Conservation (phyloP, 805 yeast genomes). For the Suhomyces xylopsoci region DNA sequence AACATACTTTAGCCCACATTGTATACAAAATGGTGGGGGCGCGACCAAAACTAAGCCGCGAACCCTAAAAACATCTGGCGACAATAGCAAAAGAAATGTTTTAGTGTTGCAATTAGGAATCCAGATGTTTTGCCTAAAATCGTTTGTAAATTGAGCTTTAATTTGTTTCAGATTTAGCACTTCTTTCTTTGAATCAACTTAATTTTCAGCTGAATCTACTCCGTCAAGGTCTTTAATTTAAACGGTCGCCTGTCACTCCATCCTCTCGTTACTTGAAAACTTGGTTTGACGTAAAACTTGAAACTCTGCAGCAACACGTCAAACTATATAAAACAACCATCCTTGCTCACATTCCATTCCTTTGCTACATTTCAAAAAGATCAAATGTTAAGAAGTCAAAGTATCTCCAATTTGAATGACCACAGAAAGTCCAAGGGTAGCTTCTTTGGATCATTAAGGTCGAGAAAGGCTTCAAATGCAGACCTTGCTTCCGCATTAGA, state of each 20-base stretch:
- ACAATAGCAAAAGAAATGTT: background rate
- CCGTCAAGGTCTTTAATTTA: background rate
- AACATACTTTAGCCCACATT: background rate
- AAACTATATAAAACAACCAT: background rate
- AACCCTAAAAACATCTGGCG: background rate
- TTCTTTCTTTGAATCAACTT: background rate
- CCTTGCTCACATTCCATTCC: background rate
- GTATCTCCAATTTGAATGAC: slow-evolving; percentile 22
- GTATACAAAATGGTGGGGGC: background rate
- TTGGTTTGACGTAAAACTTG: background rate
- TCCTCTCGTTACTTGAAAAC: background rate
- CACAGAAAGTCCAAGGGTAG: slow-evolving; percentile 8
- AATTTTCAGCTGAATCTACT: background rate
- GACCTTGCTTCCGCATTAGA: slow-evolving; percentile 3
- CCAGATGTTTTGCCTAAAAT: background rate
- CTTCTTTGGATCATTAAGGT: slow-evolving; percentile 16
- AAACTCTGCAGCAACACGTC: background rate
- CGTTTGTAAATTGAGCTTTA: background rate
- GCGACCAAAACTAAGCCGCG: background rate
- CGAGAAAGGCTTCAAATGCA: slow-evolving; percentile 10
- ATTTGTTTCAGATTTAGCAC: background rate
- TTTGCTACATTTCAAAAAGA: background rate
- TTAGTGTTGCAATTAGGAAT: background rate
- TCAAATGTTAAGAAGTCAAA: slow-evolving; percentile 26
- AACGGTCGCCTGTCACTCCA: background rate